phyloP scores from a whole-genome alignment of 345 rosid genomes.

The Durio zibethinus region DNA sequence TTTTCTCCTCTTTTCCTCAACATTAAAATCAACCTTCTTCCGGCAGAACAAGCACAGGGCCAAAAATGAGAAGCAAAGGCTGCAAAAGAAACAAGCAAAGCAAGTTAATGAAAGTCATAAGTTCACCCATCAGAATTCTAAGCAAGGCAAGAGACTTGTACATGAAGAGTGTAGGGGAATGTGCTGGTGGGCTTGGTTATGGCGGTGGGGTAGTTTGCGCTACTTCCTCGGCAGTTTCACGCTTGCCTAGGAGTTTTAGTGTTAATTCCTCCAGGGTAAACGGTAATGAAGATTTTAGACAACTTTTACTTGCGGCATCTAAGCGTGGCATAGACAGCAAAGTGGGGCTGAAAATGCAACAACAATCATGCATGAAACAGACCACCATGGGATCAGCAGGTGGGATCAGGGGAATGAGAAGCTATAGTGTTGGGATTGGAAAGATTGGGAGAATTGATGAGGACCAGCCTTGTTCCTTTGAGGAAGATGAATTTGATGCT shows the following conservation, averaged over 20 bases:
- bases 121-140: slow-evolving; percentile 29
- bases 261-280: slow-evolving; percentile 22
- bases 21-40: not conserved
- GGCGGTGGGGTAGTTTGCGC: slow-evolving; percentile 22
- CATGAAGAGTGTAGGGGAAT: slow-evolving; percentile 29
- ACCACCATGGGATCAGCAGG: not conserved
- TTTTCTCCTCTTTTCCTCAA: not conserved
- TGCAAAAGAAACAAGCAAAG: slow-evolving; percentile 16
- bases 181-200: slow-evolving; percentile 18
- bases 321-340: slow-evolving; percentile 11
- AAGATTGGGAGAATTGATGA: slow-evolving; percentile 51
- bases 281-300: slow-evolving; percentile 18
- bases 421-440: slow-evolving; percentile 48
- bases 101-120: slow-evolving; percentile 21
- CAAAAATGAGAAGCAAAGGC: slow-evolving; percentile 19
- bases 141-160: slow-evolving; percentile 36
- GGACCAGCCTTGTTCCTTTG: slow-evolving; percentile 38
- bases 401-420: slow-evolving; percentile 24
- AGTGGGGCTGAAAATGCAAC: not conserved
- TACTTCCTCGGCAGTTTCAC: not conserved
- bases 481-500: slow-evolving; percentile 23
- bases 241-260: slow-evolving; percentile 32
- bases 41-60: not conserved
- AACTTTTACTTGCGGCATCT: slow-evolving; percentile 19
- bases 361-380: not conserved